phyloP scores from a whole-genome alignment of 2,329 filamentous ascomycete genomes.

The Didymella keratinophila region DNA sequence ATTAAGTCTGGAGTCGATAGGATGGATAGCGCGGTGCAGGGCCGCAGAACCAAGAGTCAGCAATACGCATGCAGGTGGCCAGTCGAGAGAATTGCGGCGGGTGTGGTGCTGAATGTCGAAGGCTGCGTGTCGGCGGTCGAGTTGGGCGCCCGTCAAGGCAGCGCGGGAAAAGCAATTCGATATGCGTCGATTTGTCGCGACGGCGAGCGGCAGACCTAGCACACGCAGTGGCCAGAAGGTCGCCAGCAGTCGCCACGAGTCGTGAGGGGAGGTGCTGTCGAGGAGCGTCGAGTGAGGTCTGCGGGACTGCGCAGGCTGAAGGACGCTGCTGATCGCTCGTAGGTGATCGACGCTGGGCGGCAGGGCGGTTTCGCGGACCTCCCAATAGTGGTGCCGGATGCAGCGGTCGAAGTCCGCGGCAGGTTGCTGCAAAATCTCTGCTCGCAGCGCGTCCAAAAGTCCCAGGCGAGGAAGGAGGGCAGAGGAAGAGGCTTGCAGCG shows the following conservation, averaged over 20 bases:
- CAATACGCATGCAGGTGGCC: conserved; percentile 16
- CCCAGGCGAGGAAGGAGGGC: conserved; percentile 4
- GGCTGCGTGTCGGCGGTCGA: conserved; percentile 12
- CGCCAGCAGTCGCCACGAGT: conserved; percentile 13
- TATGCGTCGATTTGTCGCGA: conserved; percentile 9
- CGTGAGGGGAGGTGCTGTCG: conserved; percentile 1
- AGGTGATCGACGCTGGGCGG: conserved; percentile 18
- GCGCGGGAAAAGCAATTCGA: conserved; percentile 17
- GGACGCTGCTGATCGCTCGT: conserved; percentile 17
- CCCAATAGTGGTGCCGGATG: conserved; percentile 13
- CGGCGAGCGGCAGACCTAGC: conserved; percentile 16
- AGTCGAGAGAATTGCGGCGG: conserved; percentile 4
- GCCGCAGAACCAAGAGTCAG: conserved; percentile 1
- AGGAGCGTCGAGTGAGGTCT: conserved; percentile 4
- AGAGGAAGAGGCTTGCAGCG: conserved; percentile 4
- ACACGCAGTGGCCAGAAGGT: conserved; percentile 13
- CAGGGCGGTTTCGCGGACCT: conserved; percentile 11
- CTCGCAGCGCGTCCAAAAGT: conserved; percentile 11
- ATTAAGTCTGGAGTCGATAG: background rate
- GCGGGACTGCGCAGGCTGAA: conserved; percentile 10
- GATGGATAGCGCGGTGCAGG: conserved; percentile 9
- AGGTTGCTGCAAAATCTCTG: conserved; percentile 3
- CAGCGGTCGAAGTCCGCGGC: conserved; percentile 9
- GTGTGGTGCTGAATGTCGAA: conserved; percentile 8
- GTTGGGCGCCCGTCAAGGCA: conserved; percentile 15